Percentiles rank a stretch among this genome's conserved stretches.
Evolutionary conservation across 2,329 filamentous ascomycete species (phyloP).

Genomic region (Neofusicoccum parvum): DNA sequence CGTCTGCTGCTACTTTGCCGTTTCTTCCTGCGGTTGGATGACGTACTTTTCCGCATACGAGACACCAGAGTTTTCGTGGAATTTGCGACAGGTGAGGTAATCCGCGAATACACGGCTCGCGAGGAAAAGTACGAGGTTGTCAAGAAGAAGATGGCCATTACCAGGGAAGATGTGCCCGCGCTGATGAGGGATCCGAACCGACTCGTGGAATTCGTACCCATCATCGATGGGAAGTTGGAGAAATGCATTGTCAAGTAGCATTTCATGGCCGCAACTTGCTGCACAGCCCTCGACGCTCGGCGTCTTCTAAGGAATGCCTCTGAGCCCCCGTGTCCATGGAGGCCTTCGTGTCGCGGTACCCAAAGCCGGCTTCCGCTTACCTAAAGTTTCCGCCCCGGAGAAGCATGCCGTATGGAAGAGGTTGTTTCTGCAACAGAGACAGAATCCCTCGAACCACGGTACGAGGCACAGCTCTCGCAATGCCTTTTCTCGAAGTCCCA

Average conservation of each 20-base stretch:
- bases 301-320: too few species aligned
- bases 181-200: constrained; percentile 79
- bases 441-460: too few species aligned
- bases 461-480: too few species aligned
- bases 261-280: constrained; percentile 27
- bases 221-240: constrained; percentile 71
- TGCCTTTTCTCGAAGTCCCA: too few species aligned
- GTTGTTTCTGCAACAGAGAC: too few species aligned
- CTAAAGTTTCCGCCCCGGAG: too few species aligned
- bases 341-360: too few species aligned
- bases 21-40: constrained; percentile 91
- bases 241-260: constrained; percentile 41
- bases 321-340: too few species aligned
- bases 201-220: constrained; percentile 58
- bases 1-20: constrained; percentile 81
- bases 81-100: constrained; percentile 75
- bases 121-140: constrained; percentile 80
- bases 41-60: constrained; percentile 81
- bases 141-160: constrained; percentile 58
- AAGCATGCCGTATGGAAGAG: too few species aligned
- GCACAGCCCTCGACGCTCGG: too few species aligned
- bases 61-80: constrained; percentile 94
- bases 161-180: constrained; percentile 73
- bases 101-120: constrained; percentile 86
- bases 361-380: too few species aligned